Conservation (phyloP, 441 rosid genomes). For the Croton laevigatus region DNA sequence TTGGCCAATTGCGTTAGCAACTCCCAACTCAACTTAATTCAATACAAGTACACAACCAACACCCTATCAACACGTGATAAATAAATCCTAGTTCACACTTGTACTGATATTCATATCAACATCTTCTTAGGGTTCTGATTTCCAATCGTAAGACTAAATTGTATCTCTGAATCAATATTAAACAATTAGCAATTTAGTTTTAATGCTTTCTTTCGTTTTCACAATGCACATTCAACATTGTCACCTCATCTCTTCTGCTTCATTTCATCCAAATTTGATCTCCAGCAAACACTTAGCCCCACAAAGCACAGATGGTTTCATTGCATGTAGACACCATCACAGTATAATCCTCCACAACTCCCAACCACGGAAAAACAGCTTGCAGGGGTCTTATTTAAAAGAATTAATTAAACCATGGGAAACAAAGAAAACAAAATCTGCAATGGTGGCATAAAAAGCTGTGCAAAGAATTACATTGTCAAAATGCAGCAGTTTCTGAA, state of each 20-base stretch:
- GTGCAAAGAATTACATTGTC: background rate
- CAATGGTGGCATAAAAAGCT: background rate
- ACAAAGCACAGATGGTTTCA: background rate
- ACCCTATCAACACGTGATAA: background rate
- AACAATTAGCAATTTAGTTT: background rate
- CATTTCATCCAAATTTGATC: background rate
- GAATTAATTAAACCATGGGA: background rate
- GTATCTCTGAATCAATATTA: background rate
- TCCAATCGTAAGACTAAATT: background rate
- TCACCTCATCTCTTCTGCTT: background rate
- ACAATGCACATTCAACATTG: background rate
- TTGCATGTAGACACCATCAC: background rate
- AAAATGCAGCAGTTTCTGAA: background rate
- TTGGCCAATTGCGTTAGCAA: background rate
- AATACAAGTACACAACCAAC: background rate
- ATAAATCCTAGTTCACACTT: background rate
- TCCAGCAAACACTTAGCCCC: background rate
- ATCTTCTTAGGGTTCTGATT: background rate
- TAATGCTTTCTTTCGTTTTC: background rate
- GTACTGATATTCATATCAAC: background rate
- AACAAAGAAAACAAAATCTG: background rate
- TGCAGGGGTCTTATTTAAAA: background rate
- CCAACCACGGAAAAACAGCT: background rate
- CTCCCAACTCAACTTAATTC: background rate
- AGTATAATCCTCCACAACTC: background rate